Evolutionary conservation across 2,329 filamentous ascomycete species (phyloP), one percentile per base, ranked within the genome.

Genomic region (Zasmidium citrigriseum): DNA sequence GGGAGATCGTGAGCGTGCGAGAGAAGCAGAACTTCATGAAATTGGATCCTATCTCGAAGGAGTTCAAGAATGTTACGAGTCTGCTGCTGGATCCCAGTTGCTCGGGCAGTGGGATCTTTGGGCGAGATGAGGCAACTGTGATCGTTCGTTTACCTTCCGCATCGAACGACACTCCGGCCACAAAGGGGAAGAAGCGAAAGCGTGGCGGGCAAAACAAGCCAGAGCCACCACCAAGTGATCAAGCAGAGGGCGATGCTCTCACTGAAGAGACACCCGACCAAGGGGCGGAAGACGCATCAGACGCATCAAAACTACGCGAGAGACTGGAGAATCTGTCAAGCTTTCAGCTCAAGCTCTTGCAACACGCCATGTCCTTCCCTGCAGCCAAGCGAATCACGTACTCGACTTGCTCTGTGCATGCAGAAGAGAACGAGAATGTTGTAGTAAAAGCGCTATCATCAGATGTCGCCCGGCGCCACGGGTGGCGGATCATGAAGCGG

Each of bases 11-110:
- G 1, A 81, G 81, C 1, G 84, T 97, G 23, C 86, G 88, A 48
- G 83, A 84, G 0, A 88, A 87, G 0, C 86, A 91, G 67, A 93
- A 99, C 72, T 98, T 98, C 67, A 76, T 96, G 14, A 87, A 86
- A 53, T 82, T 91, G 4, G 83, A 93, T 59, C 90, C 92, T 0
- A 65, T 75, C 1, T 81, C 84, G 1, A 73, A 79, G 2, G 80
- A 83, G 48, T 93, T 88, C 68, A 76, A 76, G 48, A 78, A 85
- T n/a, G 91, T 97, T n/a, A 85, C 86, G 0, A 89, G 89, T 7
- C 79, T 99, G 44, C 81, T 99, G 0, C 82, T 99, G 1, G 95
- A 99, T 71, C 95, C 95, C 0, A 96, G 91, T 72, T 99, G 95
- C 72, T 97, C 93, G 1, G 95, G 95, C 0, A 97, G 91, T 71